Percentiles rank a stretch among this genome's conserved stretches.
Conservation (phyloP, 345 rosid species). For the Euphorbia pulcherrima region DNA sequence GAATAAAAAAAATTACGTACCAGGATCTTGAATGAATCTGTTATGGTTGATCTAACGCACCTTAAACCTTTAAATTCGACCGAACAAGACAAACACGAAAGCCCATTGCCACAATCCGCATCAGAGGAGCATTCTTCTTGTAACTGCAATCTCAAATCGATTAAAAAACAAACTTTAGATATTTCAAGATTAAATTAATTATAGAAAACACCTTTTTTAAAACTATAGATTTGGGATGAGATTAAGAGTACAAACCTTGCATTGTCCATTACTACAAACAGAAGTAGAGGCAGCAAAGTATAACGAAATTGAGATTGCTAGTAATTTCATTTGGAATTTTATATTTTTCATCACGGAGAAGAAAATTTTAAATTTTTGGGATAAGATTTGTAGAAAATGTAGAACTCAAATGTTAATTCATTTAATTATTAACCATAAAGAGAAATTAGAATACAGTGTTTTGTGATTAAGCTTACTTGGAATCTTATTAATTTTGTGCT, state of each 20-base stretch:
- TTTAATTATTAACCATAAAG: not conserved
- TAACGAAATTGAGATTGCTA: not conserved
- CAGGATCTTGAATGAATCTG: slow-evolving; percentile 62
- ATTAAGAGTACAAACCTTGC: slow-evolving; percentile 3
- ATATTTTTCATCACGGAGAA: not conserved
- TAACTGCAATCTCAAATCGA: not conserved
- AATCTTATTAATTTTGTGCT: too few relatives aligned
- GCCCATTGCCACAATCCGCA: slow-evolving; percentile 56
- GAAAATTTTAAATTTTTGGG: not conserved
- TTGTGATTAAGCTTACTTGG: too few relatives aligned
- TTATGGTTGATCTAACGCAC: slow-evolving; percentile 50
- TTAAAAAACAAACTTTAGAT: not conserved
- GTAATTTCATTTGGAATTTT: not conserved
- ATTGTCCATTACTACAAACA: slow-evolving; percentile 5
- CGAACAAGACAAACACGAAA: slow-evolving; percentile 48
- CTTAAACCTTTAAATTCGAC: slow-evolving; percentile 42
- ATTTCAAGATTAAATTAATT: too few relatives aligned
- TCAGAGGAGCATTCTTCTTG: slow-evolving; percentile 44
- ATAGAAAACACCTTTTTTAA: too few relatives aligned
- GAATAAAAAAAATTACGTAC: not conserved
- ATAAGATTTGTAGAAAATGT: too few relatives aligned
- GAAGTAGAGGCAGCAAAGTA: not conserved
- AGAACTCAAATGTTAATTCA: not conserved
- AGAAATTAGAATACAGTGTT: not conserved
- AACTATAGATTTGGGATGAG: too few relatives aligned